Evolutionary conservation across 257 asterid species (phyloP).

Genomic region (Solanum piurae): DNA sequence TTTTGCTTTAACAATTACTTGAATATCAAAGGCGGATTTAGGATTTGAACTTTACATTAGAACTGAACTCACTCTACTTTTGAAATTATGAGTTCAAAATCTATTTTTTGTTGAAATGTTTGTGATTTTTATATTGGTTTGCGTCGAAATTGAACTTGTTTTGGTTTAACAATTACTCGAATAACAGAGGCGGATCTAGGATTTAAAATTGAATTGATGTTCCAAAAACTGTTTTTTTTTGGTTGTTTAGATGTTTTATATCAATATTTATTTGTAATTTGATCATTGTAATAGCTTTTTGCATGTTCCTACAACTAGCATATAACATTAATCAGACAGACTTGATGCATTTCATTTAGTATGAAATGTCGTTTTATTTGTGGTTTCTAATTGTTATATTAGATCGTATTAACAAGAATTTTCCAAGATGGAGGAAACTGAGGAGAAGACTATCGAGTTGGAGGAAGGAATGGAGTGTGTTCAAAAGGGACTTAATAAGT

Average conservation of each 20-base stretch:
- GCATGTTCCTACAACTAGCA: background rate
- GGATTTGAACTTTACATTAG: background rate
- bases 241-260: background rate
- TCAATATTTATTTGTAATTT: background rate
- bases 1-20: background rate
- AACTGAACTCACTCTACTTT: background rate
- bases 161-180: background rate
- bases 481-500: conserved; percentile 32
- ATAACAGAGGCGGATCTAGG: background rate
- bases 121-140: background rate
- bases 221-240: background rate
- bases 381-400: background rate
- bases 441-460: conserved; percentile 13
- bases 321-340: background rate
- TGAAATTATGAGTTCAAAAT: background rate
- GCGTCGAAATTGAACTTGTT: background rate
- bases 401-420: background rate
- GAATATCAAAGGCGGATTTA: background rate
- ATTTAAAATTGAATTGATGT: background rate
- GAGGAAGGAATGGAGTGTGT: conserved; percentile 39
- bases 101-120: background rate
- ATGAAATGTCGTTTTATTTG: background rate
- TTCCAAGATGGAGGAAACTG: background rate
- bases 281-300: background rate
- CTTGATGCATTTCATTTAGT: background rate